These are phyloP conservation scores for Botryococcus braunii DNA, from an alignment of 163 green algal species.

Conservation along the genomic window DNA sequence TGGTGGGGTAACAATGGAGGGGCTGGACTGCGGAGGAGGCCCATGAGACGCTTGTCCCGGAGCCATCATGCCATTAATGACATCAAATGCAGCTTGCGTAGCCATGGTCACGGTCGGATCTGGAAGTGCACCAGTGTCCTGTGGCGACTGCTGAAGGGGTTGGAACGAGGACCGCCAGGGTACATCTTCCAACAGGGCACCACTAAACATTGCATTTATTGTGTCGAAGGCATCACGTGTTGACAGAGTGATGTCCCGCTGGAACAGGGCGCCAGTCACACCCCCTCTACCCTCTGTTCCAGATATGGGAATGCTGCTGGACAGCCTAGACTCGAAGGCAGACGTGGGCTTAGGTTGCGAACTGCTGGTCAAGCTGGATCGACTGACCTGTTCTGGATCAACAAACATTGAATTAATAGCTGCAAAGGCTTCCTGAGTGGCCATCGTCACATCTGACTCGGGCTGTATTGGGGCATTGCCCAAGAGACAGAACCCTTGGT, in stretches of 20 bases:
- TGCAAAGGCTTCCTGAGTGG: conserved; percentile 46
- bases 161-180: background rate
- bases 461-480: background rate
- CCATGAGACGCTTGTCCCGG: conserved; percentile 16
- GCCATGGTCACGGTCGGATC: conserved; percentile 61
- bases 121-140: background rate
- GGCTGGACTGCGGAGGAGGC: background rate
- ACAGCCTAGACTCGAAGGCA: too few relatives aligned
- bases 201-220: conserved; percentile 30
- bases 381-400: too few relatives aligned
- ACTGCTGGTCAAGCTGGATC: too few relatives aligned
- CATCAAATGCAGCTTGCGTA: conserved; percentile 46
- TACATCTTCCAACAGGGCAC: conserved; percentile 6
- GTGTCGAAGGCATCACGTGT: conserved; percentile 21
- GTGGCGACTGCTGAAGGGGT: too few relatives aligned
- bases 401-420: conserved; percentile 61
- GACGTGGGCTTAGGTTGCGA: too few relatives aligned
- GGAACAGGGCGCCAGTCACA: too few relatives aligned
- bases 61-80: conserved; percentile 66
- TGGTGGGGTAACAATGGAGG: background rate
- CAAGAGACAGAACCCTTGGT: too few relatives aligned
- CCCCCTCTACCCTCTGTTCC: too few relatives aligned
- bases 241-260: conserved; percentile 14
- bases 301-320: too few relatives aligned
- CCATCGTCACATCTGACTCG: conserved; percentile 39